These are phyloP conservation scores for Tolypocladium paradoxum DNA, from an alignment of 2,329 filamentous ascomycete species.

Conservation along the genomic window DNA sequence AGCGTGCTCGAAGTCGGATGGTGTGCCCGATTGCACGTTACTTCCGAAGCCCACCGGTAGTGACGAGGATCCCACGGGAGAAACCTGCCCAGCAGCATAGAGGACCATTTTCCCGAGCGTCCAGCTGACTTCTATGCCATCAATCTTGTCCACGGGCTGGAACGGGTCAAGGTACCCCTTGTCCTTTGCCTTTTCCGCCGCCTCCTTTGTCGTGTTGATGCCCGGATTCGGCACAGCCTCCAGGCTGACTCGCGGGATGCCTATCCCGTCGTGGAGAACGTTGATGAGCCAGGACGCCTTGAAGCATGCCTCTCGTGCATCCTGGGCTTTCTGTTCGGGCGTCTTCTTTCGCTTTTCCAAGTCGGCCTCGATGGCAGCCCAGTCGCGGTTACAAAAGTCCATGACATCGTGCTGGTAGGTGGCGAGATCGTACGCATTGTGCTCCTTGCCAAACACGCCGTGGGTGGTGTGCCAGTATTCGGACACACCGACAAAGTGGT, in stretches of 20 bases:
- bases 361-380: conserved; percentile 62
- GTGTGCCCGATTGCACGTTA: conserved; percentile 56
- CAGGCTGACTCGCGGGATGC: conserved; percentile 73
- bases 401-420: conserved; percentile 80
- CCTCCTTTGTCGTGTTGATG: conserved; percentile 63
- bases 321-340: conserved; percentile 66
- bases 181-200: conserved; percentile 56
- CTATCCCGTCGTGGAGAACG: conserved; percentile 90
- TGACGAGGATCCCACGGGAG: conserved; percentile 38
- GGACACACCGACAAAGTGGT: conserved; percentile 94
- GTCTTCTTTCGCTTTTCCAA: conserved; percentile 58
- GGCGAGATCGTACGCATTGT: conserved; percentile 79
- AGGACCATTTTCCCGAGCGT: conserved; percentile 93
- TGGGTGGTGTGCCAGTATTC: conserved; percentile 99
- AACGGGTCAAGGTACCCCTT: conserved; percentile 77
- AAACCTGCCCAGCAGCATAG: conserved; percentile 83
- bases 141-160: conserved; percentile 85
- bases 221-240: conserved; percentile 46
- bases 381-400: conserved; percentile 76
- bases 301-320: conserved; percentile 84
- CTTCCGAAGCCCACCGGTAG: conserved; percentile 87
- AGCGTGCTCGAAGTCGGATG: conserved; percentile 75
- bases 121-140: conserved; percentile 90
- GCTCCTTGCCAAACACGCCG: conserved; percentile 72
- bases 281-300: conserved; percentile 98